phyloP scores from a whole-genome alignment of 1,284 basidiomycete species.

The Microbotryum lychnidis-dioicae region DNA sequence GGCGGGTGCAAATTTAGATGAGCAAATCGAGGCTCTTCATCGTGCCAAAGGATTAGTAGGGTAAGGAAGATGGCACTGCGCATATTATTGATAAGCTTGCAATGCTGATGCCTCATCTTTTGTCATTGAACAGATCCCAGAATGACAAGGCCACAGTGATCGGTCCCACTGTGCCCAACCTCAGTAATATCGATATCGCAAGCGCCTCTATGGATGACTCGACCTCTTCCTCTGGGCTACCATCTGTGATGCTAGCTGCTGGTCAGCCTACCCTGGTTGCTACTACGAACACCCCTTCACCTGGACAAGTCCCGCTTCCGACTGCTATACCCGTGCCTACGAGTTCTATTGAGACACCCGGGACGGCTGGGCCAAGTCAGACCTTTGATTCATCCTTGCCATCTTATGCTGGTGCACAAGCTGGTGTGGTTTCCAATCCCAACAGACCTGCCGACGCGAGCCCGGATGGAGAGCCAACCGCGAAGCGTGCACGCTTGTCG shows the following conservation, averaged over 20 bases:
- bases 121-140: conserved; percentile 24
- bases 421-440: too few relatives aligned
- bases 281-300: neutral
- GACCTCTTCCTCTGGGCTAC: conserved; percentile 35
- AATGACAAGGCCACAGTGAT: conserved; percentile 34
- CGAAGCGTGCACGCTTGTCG: conserved; percentile 72
- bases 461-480: conserved; percentile 50
- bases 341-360: too few relatives aligned
- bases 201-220: conserved; percentile 40
- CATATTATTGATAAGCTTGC: neutral
- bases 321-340: too few relatives aligned
- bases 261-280: conserved; percentile 27
- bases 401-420: too few relatives aligned
- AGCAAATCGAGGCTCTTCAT: conserved; percentile 89
- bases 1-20: conserved; percentile 80
- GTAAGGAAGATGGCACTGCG: neutral
- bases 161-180: conserved; percentile 21
- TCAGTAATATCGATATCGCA: neutral
- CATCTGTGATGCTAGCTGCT: conserved; percentile 41
- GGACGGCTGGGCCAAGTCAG: too few relatives aligned
- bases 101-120: neutral
- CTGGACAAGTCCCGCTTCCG: conserved; percentile 16
- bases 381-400: too few relatives aligned
- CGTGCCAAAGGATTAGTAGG: conserved; percentile 64
- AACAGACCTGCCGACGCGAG: conserved; percentile 44